A percentile compares a stretch with the other conserved stretches of the same genome.
Evolutionary conservation across 2,329 filamentous ascomycete genomes (phyloP).

Genomic region (Nigrograna mackinnonii): DNA sequence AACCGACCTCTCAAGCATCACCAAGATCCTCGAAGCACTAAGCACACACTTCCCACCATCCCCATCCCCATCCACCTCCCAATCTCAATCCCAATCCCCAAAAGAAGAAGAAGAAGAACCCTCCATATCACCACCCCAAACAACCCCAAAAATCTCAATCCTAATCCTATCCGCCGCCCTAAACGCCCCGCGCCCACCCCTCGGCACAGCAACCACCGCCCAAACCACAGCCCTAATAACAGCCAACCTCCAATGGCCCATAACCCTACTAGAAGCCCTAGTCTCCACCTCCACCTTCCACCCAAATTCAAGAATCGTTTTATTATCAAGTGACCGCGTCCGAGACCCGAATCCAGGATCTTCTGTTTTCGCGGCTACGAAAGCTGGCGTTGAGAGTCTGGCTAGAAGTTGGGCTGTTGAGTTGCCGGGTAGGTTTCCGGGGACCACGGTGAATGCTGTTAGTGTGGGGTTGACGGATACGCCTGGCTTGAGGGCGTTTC

Average conservation of each 20-base stretch:
- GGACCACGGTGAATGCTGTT: slow-evolving; percentile 33
- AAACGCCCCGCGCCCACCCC: slow-evolving; percentile 8
- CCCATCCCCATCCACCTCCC: too few relatives aligned
- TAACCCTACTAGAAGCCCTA: slow-evolving; percentile 24
- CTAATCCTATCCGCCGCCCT: slow-evolving; percentile 24
- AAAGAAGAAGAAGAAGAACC: too few relatives aligned
- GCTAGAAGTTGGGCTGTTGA: slow-evolving; percentile 25
- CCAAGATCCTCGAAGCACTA: slow-evolving; percentile 12
- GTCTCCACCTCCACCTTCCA: slow-evolving; percentile 17
- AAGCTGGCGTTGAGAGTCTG: slow-evolving; percentile 24
- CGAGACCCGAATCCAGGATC: slow-evolving; percentile 15
- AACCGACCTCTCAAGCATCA: slow-evolving; percentile 14
- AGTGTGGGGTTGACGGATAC: slow-evolving; percentile 32
- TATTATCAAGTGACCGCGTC: slow-evolving; percentile 21
- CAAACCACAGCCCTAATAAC: slow-evolving; percentile 13
- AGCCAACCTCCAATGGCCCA: slow-evolving; percentile 24
- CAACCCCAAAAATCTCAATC: slow-evolving; percentile 23
- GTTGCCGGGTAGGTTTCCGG: slow-evolving; percentile 19
- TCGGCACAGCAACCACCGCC: slow-evolving; percentile 16
- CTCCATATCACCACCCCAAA: too few relatives aligned
- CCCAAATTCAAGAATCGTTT: slow-evolving; percentile 20
- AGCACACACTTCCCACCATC: slow-evolving; percentile 17
- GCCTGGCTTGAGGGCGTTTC: slow-evolving; percentile 17
- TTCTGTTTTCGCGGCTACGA: slow-evolving; percentile 19
- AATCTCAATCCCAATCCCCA: too few relatives aligned